Base-by-base conservation (phyloP, 148 eudicot species). In the Limonium bicolor region DNA sequence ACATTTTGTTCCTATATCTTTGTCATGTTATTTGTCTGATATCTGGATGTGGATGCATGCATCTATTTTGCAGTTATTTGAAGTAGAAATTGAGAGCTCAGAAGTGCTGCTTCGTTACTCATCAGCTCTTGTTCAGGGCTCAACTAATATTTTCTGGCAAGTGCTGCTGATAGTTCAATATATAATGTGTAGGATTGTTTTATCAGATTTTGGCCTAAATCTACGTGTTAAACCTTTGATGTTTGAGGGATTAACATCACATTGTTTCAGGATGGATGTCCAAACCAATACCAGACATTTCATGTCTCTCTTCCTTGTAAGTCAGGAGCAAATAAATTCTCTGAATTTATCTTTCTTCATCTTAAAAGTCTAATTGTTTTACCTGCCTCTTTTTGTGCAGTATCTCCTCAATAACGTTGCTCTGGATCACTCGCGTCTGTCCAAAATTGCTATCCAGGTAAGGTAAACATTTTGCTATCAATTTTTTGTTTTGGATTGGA, bases 61-160 rank as follows among this genome's bases (percentile, higher is more conserved):
- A 2, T 18, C n/a, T 37, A 26, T 28, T 33, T 29, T 74, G 73
- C 79, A 88, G 97, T 61, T 88, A 47, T 88, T 88, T 68, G 94
- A 80, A 70, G 77, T 75, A 60, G 70, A 80, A 51, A 68, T 88
- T 62, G 86, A 83, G 51, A 77, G 67, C 66, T 51, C 84, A 26
- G 94, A 83, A 35, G 78, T 74, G 59, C 86, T 88, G 37, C 83
- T 88, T 35, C 97, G 97, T 35, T 88, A 83, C 58, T 80, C 94
- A 12, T 88, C 84, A 41, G 97, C 97, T 55, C 92, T 88, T 65
- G 94, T 88, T 58, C 94, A 80, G 68, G 97, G 97, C 54, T 86
- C 92, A 48, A 73, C 86, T 59, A 83, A 77, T 68, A 77, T 88
- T 61, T 83, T 88, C 71, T 88, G 97, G 97, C 83, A 80, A 33